Conservation (phyloP, 2,329 filamentous ascomycete species). For the Cercospora sp. region DNA sequence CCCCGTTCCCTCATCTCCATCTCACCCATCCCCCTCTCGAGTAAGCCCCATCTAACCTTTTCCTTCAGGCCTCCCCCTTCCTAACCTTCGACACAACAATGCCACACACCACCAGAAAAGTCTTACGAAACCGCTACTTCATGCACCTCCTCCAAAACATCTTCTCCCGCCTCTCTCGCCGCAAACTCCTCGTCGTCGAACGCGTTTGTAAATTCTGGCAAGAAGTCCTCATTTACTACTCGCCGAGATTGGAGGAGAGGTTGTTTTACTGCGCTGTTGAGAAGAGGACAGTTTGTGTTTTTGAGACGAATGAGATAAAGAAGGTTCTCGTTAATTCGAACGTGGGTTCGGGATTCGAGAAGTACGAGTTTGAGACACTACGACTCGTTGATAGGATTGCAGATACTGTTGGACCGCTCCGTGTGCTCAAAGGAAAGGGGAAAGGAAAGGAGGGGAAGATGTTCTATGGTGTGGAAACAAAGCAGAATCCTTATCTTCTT, state of each 20-base stretch:
- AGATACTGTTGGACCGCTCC: not conserved
- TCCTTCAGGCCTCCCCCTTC: not conserved
- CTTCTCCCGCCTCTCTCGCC: not conserved
- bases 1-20: not conserved
- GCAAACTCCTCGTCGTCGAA: not conserved
- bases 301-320: not conserved
- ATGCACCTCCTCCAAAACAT: not conserved
- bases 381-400: not conserved
- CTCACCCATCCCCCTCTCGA: not conserved
- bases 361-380: not conserved
- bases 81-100: not conserved
- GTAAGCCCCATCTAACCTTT: not conserved
- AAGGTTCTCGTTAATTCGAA: not conserved
- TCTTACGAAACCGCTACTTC: not conserved
- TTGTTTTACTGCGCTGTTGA: not conserved
- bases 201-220: not conserved
- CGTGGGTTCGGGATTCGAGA: not conserved
- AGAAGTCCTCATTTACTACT: not conserved
- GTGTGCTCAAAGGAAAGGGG: too few species aligned
- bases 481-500: not conserved
- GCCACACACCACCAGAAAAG: not conserved
- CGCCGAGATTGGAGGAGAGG: not conserved
- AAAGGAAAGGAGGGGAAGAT: not conserved
- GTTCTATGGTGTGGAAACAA: not conserved
- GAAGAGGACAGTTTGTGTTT: not conserved